Percentiles rank a stretch among this genome's conserved stretches.
Conservation (phyloP, 495 filamentous ascomycete species). For the Durotheca rogersii region DNA sequence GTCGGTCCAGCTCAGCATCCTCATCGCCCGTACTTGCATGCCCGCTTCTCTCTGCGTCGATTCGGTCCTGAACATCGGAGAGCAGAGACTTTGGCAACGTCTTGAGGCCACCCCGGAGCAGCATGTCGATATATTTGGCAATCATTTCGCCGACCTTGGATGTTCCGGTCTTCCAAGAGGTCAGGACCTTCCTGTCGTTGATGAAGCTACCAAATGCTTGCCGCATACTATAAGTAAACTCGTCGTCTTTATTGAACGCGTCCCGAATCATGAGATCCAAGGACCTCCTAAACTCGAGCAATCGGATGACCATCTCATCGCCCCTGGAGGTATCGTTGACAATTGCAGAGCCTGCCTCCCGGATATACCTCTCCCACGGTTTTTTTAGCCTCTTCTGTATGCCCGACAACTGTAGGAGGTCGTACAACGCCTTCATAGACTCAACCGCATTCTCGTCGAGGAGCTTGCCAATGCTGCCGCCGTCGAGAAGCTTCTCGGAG, state of each 20-base stretch:
- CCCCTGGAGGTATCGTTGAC: slow-evolving; percentile 75
- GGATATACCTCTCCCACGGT: slow-evolving; percentile 78
- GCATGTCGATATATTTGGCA: slow-evolving; percentile 89
- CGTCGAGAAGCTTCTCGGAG: slow-evolving; percentile 60
- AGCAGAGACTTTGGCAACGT: slow-evolving; percentile 63
- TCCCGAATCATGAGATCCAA: slow-evolving; percentile 71
- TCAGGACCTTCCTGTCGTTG: slow-evolving; percentile 72
- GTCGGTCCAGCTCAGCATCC: slow-evolving; percentile 82
- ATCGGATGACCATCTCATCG: slow-evolving; percentile 81
- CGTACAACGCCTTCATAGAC: slow-evolving; percentile 74
- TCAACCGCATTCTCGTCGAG: slow-evolving; percentile 63
- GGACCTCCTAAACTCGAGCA: slow-evolving; percentile 78
- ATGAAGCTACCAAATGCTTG: slow-evolving; percentile 88
- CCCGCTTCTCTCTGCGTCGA: slow-evolving; percentile 56
- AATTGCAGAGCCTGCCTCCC: slow-evolving; percentile 70
- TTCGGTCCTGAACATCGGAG: slow-evolving; percentile 51
- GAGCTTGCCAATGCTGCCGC: slow-evolving; percentile 63
- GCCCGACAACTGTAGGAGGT: slow-evolving; percentile 64
- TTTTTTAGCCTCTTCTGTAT: slow-evolving; percentile 64
- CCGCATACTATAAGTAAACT: slow-evolving; percentile 71
- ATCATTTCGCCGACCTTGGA: slow-evolving; percentile 98
- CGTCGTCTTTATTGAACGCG: slow-evolving; percentile 72
- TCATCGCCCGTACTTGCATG: slow-evolving; percentile 67
- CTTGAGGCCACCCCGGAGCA: slow-evolving; percentile 84
- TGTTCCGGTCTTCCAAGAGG: slow-evolving; percentile 74